Percentiles rank a stretch among this genome's conserved stretches.
Conservation (phyloP, 2,329 filamentous ascomycete genomes). For the Monilinia fructigena region DNA sequence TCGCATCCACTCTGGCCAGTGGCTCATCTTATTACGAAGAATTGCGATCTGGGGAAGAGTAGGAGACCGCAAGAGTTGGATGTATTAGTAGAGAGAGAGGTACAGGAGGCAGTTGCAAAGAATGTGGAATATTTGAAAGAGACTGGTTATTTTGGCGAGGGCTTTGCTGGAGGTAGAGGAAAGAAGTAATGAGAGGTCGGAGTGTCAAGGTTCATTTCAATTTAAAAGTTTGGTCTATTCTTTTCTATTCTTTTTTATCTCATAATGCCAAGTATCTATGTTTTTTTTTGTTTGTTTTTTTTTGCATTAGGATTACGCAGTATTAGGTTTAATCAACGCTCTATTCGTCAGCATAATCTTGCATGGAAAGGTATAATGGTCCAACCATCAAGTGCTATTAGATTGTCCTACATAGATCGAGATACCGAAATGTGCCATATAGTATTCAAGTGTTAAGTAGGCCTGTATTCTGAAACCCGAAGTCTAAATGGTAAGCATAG, state of each 20-base stretch:
- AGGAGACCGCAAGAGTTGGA: neutral
- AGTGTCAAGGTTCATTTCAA: neutral
- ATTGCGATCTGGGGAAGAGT: conserved; percentile 12
- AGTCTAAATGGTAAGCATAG: too few relatives aligned
- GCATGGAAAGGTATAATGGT: too few relatives aligned
- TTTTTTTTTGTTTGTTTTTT: neutral
- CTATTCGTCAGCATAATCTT: too few relatives aligned
- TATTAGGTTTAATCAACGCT: too few relatives aligned
- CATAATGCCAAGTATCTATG: neutral
- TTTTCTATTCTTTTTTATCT: neutral
- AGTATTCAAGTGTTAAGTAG: too few relatives aligned
- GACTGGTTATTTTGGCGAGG: conserved; percentile 8
- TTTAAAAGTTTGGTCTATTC: neutral
- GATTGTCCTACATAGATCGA: too few relatives aligned
- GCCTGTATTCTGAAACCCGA: too few relatives aligned
- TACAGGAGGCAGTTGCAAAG: conserved; percentile 10
- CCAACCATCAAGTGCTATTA: too few relatives aligned
- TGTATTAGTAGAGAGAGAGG: neutral
- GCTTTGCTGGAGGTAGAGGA: neutral
- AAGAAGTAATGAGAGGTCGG: neutral
- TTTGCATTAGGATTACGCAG: neutral
- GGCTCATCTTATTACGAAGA: conserved; percentile 12
- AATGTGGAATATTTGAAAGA: conserved; percentile 18
- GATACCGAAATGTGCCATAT: too few relatives aligned
- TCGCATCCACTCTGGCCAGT: conserved; percentile 10